Percentiles rank a stretch among this genome's conserved stretches.
These are phyloP conservation scores for Pseudisothecium myosuroides DNA, from an alignment of 225 moss, liverwort and hornwort genomes.

Conservation along the genomic window DNA sequence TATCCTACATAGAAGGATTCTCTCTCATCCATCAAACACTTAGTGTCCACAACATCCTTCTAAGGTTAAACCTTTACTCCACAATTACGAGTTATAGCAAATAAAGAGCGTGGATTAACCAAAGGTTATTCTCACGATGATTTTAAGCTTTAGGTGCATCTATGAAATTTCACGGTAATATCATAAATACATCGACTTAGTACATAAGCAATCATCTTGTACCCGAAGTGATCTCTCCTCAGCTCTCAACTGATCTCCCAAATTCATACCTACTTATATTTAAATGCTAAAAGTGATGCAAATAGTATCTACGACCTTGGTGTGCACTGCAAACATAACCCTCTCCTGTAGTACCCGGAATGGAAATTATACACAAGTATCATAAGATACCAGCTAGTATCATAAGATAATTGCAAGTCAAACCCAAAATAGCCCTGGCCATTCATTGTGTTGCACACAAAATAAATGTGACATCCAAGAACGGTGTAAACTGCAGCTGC, in stretches of 20 bases:
- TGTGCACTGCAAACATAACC: background rate
- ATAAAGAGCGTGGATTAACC: background rate
- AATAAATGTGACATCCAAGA: background rate
- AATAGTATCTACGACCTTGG: background rate
- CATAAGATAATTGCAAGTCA: background rate
- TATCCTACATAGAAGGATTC: no score
- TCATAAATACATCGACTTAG: background rate
- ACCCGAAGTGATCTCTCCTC: background rate
- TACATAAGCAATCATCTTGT: background rate
- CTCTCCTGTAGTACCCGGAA: background rate
- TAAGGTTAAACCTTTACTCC: background rate
- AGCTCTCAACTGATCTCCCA: background rate
- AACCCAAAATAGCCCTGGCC: background rate
- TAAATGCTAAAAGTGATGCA: background rate
- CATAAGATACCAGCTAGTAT: background rate
- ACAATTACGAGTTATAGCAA: background rate
- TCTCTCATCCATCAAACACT: no score
- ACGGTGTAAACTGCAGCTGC: background rate
- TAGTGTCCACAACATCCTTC: no score
- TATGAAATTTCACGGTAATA: background rate
- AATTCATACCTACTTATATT: background rate
- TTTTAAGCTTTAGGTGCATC: background rate
- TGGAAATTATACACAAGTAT: background rate
- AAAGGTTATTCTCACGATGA: background rate
- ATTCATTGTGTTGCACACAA: background rate